Conservation (phyloP, 2,329 filamentous ascomycete species). For the Sporothrix protearum region DNA sequence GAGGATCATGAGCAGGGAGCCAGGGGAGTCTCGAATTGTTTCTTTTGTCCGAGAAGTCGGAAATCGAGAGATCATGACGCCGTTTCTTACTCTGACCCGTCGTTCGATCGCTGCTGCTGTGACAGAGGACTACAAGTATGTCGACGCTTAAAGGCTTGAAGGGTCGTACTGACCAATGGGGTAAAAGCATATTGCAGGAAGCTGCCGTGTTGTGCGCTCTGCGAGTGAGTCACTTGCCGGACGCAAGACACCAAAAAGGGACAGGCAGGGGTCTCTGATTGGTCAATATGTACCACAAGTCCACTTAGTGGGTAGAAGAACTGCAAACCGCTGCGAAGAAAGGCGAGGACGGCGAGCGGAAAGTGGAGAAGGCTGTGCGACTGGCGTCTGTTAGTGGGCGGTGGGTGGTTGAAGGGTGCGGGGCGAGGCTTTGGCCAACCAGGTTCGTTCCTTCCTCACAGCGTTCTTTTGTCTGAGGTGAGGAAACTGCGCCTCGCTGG, state of each 20-base stretch:
- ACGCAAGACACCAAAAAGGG: neutral
- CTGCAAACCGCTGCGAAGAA: neutral
- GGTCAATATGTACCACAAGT: neutral
- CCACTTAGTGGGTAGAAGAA: neutral
- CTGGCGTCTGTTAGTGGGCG: neutral
- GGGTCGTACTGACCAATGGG: neutral
- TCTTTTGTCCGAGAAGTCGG: neutral
- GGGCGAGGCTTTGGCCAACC: neutral
- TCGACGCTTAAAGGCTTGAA: no score
- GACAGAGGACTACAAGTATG: no score
- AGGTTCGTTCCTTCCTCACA: conserved; percentile 4
- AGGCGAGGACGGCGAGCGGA: neutral
- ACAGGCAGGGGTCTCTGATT: neutral
- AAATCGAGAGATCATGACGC: neutral
- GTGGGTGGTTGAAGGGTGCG: conserved; percentile 7
- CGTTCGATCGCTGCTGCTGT: conserved; percentile 13
- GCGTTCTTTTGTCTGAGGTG: neutral
- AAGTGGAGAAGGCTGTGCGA: conserved; percentile 19
- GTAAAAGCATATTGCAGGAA: conserved; percentile 4
- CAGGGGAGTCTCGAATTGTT: neutral
- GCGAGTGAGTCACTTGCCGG: conserved; percentile 20
- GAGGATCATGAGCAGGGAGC: neutral
- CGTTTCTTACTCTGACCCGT: neutral
- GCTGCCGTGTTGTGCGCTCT: neutral
- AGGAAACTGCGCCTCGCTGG: conserved; percentile 23